Conservation (phyloP, 257 asterid genomes). For the Phtheirospermum japonicum region DNA sequence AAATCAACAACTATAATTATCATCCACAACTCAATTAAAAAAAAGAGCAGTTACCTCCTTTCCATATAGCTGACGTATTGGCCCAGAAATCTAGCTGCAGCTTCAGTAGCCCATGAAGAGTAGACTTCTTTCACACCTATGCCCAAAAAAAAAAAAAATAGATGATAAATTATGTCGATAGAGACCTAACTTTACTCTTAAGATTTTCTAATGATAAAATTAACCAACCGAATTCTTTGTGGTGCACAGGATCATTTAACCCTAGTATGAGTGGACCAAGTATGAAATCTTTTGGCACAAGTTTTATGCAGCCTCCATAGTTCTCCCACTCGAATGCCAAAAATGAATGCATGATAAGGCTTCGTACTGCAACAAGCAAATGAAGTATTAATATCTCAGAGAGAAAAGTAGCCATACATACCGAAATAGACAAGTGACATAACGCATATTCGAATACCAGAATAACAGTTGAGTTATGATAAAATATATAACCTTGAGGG, state of each 20-base stretch:
- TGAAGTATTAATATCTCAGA: conserved; percentile 3
- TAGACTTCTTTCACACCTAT: conserved; percentile 78
- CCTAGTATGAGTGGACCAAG: conserved; percentile 79
- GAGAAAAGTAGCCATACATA: conserved; percentile 22
- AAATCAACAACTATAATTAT: conserved; percentile 13
- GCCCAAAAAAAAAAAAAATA: conserved; percentile 13
- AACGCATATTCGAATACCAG: conserved; percentile 19
- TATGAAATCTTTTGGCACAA: conserved; percentile 65
- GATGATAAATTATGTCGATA: conserved; percentile 20
- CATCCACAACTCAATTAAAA: conserved; percentile 18
- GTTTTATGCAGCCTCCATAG: conserved; percentile 45
- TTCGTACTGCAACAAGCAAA: conserved; percentile 58
- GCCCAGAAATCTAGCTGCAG: conserved; percentile 61
- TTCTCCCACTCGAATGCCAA: conserved; percentile 62
- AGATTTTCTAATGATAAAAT: conserved; percentile 27
- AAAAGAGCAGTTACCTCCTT: conserved; percentile 45
- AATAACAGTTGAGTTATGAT: conserved; percentile 1
- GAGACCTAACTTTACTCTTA: conserved; percentile 17
- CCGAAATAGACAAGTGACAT: conserved; percentile 18
- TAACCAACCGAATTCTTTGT: conserved; percentile 82
- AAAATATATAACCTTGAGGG: conserved; percentile 63
- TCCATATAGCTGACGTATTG: conserved; percentile 61
- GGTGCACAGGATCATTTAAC: conserved; percentile 93
- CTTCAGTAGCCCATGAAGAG: conserved; percentile 66
- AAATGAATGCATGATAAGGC: conserved; percentile 89